Conservation (phyloP, 192 early-diverging fungal genomes). For the Chytriomyces confervae region DNA sequence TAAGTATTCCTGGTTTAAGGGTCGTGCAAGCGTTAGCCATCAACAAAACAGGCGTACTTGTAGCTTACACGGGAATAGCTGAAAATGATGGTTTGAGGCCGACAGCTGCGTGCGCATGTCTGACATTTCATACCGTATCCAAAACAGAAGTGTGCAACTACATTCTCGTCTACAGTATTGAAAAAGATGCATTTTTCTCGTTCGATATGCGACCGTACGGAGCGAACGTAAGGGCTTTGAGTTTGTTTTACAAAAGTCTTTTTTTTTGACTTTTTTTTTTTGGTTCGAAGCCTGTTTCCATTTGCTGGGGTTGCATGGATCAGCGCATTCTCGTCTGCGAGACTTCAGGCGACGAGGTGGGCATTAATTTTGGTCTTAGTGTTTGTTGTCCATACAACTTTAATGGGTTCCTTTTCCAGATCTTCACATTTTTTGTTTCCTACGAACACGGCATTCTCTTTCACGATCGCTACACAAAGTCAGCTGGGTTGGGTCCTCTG, state of each 20-base stretch:
- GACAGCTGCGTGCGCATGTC: background rate
- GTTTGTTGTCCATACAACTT: background rate
- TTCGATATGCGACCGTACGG: slow-evolving; percentile 32
- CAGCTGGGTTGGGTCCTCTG: slow-evolving; percentile 21
- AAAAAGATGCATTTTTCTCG: slow-evolving; percentile 36
- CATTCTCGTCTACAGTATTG: slow-evolving; percentile 38
- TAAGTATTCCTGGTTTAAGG: slow-evolving; percentile 23
- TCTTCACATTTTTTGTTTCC: slow-evolving; percentile 55
- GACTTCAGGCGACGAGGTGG: slow-evolving; percentile 25
- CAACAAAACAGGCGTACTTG: slow-evolving; percentile 27
- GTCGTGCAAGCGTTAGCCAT: slow-evolving; percentile 19
- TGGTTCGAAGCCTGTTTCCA: slow-evolving; percentile 15
- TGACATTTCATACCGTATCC: background rate
- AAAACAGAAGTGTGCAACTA: slow-evolving; percentile 25
- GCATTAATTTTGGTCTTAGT: background rate
- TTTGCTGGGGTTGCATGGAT: slow-evolving; percentile 50
- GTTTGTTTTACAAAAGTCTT: background rate
- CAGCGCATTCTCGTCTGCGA: slow-evolving; percentile 51
- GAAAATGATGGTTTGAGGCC: slow-evolving; percentile 12
- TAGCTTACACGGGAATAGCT: slow-evolving; percentile 29
- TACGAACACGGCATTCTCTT: slow-evolving; percentile 43
- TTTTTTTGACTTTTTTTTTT: slow-evolving; percentile 17
- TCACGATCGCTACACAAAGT: slow-evolving; percentile 38
- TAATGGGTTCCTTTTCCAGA: slow-evolving; percentile 30
- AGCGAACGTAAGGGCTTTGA: slow-evolving; percentile 28